phyloP scores from a whole-genome alignment of 2,329 filamentous ascomycete species.

The Conoideocrella luteorostrata region DNA sequence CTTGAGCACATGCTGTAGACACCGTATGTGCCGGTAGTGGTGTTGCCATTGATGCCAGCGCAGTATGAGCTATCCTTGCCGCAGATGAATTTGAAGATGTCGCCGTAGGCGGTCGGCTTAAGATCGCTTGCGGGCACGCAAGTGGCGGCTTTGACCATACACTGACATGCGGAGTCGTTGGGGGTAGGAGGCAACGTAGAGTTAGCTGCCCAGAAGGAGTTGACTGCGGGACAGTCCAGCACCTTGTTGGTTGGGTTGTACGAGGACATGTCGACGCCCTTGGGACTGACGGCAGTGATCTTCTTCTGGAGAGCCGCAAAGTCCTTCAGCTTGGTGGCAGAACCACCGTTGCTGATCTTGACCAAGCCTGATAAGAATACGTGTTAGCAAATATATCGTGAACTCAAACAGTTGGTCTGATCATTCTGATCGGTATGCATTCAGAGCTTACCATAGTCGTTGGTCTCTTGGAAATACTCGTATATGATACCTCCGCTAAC shows the following conservation, averaged over 20 bases:
- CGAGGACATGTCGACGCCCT: constrained; percentile 54
- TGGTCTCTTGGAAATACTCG: constrained; percentile 92
- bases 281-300: constrained; percentile 61
- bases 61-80: constrained; percentile 52
- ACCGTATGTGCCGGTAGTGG: constrained; percentile 52
- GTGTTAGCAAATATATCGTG: no score
- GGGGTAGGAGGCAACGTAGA: constrained; percentile 73
- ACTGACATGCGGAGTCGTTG: constrained; percentile 72
- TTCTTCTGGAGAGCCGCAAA: constrained; percentile 66
- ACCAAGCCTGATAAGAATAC: constrained; percentile 52
- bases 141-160: constrained; percentile 71
- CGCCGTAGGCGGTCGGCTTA: constrained; percentile 50
- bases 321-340: constrained; percentile 63
- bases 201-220: constrained; percentile 56
- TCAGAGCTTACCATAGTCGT: constrained; percentile 66
- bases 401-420: no score
- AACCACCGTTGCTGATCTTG: constrained; percentile 42
- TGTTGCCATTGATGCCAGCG: constrained; percentile 51
- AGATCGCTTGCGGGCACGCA: constrained; percentile 62
- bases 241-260: constrained; percentile 73
- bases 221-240: constrained; percentile 64
- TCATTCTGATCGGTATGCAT: no score
- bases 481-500: constrained; percentile 98
- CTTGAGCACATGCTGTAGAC: constrained; percentile 71
- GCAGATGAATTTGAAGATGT: constrained; percentile 74